A percentile compares a stretch with the other conserved stretches of the same genome.
Conservation (phyloP, 164 flowering plant genomes). For the Euptelea pleiosperma region DNA sequence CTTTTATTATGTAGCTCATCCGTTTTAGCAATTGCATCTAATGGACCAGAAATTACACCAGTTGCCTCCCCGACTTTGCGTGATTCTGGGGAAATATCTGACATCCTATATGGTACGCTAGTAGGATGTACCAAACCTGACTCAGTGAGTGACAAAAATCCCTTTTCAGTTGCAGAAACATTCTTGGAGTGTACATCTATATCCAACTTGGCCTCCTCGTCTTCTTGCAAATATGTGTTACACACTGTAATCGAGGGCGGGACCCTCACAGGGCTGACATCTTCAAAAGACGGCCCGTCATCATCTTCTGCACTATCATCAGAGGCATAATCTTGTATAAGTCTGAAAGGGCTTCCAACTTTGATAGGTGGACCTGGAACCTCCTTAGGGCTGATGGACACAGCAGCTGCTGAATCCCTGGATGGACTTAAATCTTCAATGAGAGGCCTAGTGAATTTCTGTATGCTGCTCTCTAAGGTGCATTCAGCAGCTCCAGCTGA, state of each 20-base stretch:
- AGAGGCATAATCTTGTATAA: conserved; percentile 61
- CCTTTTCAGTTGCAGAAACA: conserved; percentile 18
- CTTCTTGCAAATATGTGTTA: conserved; percentile 12
- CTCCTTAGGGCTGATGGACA: conserved; percentile 17
- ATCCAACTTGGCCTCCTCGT: conserved; percentile 15
- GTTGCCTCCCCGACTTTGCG: conserved; percentile 13
- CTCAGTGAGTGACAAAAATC: conserved; percentile 1
- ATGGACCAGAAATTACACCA: conserved; percentile 3
- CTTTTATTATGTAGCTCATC: conserved; percentile 10
- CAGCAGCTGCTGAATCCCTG: conserved; percentile 20
- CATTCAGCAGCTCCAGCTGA: conserved; percentile 18
- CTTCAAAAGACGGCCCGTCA: conserved; percentile 24
- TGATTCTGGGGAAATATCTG: conserved; percentile 10
- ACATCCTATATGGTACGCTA: conserved; percentile 2
- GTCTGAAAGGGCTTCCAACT: conserved; percentile 52
- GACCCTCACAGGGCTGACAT: conserved; percentile 19
- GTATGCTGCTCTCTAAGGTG: conserved; percentile 6
- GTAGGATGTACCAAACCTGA: conserved; percentile 3
- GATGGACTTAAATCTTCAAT: conserved; percentile 10
- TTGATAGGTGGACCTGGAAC: conserved; percentile 16
- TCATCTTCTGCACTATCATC: conserved; percentile 53
- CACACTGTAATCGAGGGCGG: conserved; percentile 18
- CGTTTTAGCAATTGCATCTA: conserved; percentile 6
- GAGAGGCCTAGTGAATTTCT: conserved; percentile 10
- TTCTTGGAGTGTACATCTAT: conserved; percentile 14